Percentiles rank a stretch among this genome's conserved stretches.
phyloP scores from a whole-genome alignment of 495 filamentous ascomycete species.

The Neurospora sp. region DNA sequence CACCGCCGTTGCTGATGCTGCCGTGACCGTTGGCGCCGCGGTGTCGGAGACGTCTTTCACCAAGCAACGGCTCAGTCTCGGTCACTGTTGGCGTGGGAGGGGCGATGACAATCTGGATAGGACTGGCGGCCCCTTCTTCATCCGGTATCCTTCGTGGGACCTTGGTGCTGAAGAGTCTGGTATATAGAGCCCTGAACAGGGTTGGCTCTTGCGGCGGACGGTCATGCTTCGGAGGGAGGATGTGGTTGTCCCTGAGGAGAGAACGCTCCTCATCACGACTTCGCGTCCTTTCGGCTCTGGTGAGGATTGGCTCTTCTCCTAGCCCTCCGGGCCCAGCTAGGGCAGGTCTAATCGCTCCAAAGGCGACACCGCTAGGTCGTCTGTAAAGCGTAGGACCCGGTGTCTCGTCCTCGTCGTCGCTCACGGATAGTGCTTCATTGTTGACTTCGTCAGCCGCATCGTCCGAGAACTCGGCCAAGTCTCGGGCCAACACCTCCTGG shows the following conservation, averaged over 20 bases:
- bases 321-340: conserved; percentile 16
- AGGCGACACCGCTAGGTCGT: conserved; percentile 57
- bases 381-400: conserved; percentile 61
- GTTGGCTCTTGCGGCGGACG: conserved; percentile 11
- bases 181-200: conserved; percentile 22
- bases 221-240: conserved; percentile 56
- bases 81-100: conserved; percentile 4
- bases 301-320: conserved; percentile 35
- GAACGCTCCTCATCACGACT: conserved; percentile 63
- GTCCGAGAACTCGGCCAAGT: conserved; percentile 49
- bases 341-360: conserved; percentile 41
- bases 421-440: conserved; percentile 13
- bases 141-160: conserved; percentile 17
- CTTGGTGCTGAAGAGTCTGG: conserved; percentile 38
- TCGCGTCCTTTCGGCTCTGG: conserved; percentile 50
- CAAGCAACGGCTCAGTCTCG: conserved; percentile 34
- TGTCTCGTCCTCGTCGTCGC: conserved; percentile 24
- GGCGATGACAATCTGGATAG: conserved; percentile 11
- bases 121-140: conserved; percentile 19
- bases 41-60: neutral
- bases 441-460: conserved; percentile 41
- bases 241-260: conserved; percentile 64
- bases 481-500: conserved; percentile 57
- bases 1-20: neutral
- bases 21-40: neutral